Conservation (phyloP, 23 red algal species). For the Gracilaria caudata region DNA sequence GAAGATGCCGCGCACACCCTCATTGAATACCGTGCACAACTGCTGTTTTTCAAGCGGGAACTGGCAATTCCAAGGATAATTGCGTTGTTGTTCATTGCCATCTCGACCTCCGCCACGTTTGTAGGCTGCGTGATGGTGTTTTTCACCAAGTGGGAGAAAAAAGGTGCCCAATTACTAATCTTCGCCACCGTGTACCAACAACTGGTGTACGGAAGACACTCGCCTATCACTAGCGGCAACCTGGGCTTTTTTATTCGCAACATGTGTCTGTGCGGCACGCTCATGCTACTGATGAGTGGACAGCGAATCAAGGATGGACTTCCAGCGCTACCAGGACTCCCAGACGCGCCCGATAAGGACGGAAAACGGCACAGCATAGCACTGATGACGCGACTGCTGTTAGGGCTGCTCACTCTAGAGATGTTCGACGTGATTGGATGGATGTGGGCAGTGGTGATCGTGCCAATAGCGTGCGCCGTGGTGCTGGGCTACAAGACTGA, state of each 20-base stretch:
- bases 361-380: conserved; percentile 21
- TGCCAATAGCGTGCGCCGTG: conserved; percentile 66
- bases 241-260: conserved; percentile 83
- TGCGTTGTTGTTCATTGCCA: conserved; percentile 41
- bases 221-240: conserved; percentile 85
- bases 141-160: conserved; percentile 42
- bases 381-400: conserved; percentile 67
- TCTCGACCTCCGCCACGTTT: conserved; percentile 47
- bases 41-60: conserved; percentile 55
- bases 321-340: conserved; percentile 55
- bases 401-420: conserved; percentile 73
- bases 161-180: conserved; percentile 52
- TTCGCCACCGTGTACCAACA: conserved; percentile 75
- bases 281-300: conserved; percentile 65
- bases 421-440: conserved; percentile 74
- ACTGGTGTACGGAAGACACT: conserved; percentile 78
- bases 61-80: conserved; percentile 34
- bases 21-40: conserved; percentile 36
- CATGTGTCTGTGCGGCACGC: conserved; percentile 76
- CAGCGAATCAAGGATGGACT: conserved; percentile 74
- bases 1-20: conserved; percentile 77
- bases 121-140: conserved; percentile 48
- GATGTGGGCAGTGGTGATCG: conserved; percentile 50
- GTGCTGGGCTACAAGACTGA: conserved; percentile 78
- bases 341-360: conserved; percentile 21